These are phyloP conservation scores for Zygosaccharomyces lentus DNA, from an alignment of 805 yeast genomes.

Conservation along the genomic window DNA sequence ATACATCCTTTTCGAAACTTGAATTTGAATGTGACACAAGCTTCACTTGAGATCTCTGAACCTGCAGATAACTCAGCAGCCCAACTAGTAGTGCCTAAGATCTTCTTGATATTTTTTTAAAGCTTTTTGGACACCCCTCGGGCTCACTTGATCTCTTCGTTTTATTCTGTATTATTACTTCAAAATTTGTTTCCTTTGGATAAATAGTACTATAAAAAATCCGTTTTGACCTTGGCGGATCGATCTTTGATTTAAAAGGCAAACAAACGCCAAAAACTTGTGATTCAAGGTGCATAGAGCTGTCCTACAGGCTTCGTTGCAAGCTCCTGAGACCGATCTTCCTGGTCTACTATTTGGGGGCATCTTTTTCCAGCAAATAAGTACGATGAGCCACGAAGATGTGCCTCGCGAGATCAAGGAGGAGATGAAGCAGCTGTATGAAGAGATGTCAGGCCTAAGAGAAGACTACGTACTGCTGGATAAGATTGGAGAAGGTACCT, in stretches of 20 bases:
- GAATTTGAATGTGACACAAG: background rate
- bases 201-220: background rate
- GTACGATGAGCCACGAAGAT: constrained; percentile 34
- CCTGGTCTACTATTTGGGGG: background rate
- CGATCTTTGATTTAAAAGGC: constrained; percentile 1
- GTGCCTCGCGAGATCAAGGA: constrained; percentile 50
- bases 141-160: background rate
- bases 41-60: background rate
- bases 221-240: constrained; percentile 7
- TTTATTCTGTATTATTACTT: background rate
- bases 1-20: background rate
- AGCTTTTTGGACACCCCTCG: background rate
- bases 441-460: constrained; percentile 50
- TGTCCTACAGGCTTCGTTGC: background rate
- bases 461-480: constrained; percentile 34
- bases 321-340: background rate
- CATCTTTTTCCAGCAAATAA: background rate
- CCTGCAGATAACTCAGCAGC: background rate
- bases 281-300: background rate
- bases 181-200: background rate
- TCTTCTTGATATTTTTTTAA: background rate
- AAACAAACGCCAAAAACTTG: constrained; percentile 3
- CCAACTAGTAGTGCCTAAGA: background rate
- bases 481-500: constrained; percentile 81
- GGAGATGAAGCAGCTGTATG: constrained; percentile 53